Evolutionary conservation across 768 basidiomycete genomes (phyloP), one percentile per base, ranked within the genome.

Genomic region (Tricholoma furcatifolium): DNA sequence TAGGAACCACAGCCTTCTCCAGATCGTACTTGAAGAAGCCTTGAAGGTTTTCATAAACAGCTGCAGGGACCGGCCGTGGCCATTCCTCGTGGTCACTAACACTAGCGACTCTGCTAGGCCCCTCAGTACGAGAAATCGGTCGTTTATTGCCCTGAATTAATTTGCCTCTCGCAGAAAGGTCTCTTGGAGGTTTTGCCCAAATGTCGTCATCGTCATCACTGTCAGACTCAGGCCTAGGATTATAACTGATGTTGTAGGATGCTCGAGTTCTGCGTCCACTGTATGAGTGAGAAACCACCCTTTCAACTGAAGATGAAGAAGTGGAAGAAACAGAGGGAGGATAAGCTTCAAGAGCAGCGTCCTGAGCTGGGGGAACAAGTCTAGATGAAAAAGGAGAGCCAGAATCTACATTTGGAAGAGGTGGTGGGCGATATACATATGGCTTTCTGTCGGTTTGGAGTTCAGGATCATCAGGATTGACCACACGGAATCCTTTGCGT

Each of bases 1-100:
- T 74, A 51, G 88, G 82, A 47, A 89, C 82, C 55, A 96, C 80
- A 1, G 89, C 87, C 62, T 88, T 84, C 65, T 97, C 93, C 46
- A 97, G 80, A 63, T 96, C 85, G 65, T 92, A 88, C 51, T 85
- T 79, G 75, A 98, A 98, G 71, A 87, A 96, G 35, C 81, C 80
- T 53, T 92, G 84, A 14, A 98, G 74, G 50, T 88, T 76, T 34
- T 91, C 82, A 63, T 89, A 87, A 31, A 97, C 86, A 52, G 87
- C 84, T 62, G 91, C 88, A 2, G 88, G 78, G 44, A 78, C 76
- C 7, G 93, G 93, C 60, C 91, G 84, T 60, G 61, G 65, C 58
- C 80, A 82, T 63, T 56, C 53, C 17, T 58, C 52, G 7, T 43
- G 50, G 15, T 31, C 30, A 41, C 54, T 54, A 24, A 15, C 44